Percentiles rank a stretch among this genome's conserved stretches.
These are phyloP conservation scores for Golovinomyces cichoracearum DNA, from an alignment of 2,329 filamentous ascomycete species.

Conservation along the genomic window DNA sequence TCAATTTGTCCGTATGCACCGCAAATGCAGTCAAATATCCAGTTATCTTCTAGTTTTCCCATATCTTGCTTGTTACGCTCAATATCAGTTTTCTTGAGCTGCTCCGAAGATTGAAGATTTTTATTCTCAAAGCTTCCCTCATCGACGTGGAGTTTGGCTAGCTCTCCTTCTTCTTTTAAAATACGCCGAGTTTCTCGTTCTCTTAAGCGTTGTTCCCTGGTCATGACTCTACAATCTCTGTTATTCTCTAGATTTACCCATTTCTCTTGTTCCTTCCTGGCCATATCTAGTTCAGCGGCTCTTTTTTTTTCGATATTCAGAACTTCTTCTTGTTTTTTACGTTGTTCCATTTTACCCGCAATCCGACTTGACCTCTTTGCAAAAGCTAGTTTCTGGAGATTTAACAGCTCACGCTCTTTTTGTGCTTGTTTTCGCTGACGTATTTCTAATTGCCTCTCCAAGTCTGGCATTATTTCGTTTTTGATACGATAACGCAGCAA, in stretches of 20 bases:
- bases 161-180: constrained; percentile 52
- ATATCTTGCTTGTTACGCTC: constrained; percentile 55
- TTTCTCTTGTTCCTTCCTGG: constrained; percentile 39
- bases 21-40: constrained; percentile 88
- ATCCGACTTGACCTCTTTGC: constrained; percentile 85
- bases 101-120: constrained; percentile 43
- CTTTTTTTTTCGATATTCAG: constrained; percentile 44
- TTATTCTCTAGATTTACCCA: constrained; percentile 37
- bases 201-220: constrained; percentile 59
- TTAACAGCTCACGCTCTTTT: constrained; percentile 54
- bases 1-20: constrained; percentile 79
- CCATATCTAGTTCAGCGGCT: constrained; percentile 35
- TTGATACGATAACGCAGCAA: constrained; percentile 43
- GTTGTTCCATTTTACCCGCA: constrained; percentile 54
- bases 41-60: constrained; percentile 51
- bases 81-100: constrained; percentile 58
- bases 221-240: constrained; percentile 54
- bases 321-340: constrained; percentile 44
- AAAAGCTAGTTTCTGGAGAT: constrained; percentile 64
- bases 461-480: constrained; percentile 55
- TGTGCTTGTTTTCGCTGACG: constrained; percentile 43
- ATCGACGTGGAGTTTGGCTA: constrained; percentile 53
- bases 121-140: constrained; percentile 32
- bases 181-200: constrained; percentile 65
- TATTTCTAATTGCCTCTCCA: constrained; percentile 53